These are phyloP conservation scores for Naumovozyma castellii DNA, from an alignment of 805 yeast species.

Conservation along the genomic window DNA sequence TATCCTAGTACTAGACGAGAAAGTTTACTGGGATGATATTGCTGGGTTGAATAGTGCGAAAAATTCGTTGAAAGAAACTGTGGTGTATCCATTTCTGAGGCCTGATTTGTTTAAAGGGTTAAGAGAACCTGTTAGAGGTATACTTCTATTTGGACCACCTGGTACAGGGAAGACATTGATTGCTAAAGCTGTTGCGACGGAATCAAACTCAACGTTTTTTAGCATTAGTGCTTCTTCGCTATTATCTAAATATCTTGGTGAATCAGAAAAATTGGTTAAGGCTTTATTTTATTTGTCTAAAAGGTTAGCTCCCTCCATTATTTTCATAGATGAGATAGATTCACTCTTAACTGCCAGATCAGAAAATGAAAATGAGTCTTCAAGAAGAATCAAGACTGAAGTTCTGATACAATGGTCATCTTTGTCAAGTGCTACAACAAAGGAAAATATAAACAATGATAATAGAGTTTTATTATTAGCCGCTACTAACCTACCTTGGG, in stretches of 20 bases:
- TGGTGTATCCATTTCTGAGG: constrained; percentile 87
- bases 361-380: constrained; percentile 66
- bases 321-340: constrained; percentile 93
- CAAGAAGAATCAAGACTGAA: constrained; percentile 84
- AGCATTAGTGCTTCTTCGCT: constrained; percentile 84
- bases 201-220: constrained; percentile 86
- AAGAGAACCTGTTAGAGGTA: constrained; percentile 93
- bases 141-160: constrained; percentile 93
- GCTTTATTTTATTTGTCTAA: constrained; percentile 80
- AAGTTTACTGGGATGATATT: constrained; percentile 89
- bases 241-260: constrained; percentile 83
- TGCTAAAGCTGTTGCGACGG: constrained; percentile 94
- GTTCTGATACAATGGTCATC: constrained; percentile 93
- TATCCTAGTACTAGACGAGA: constrained; percentile 81
- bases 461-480: constrained; percentile 76
- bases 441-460: constrained; percentile 40
- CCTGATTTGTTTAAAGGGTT: constrained; percentile 88
- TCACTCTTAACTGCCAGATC: constrained; percentile 69
- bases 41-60: constrained; percentile 90
- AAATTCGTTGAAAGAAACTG: constrained; percentile 82
- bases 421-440: constrained; percentile 75
- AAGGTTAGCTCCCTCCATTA: constrained; percentile 82
- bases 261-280: constrained; percentile 84
- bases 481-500: constrained; percentile 95
- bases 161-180: constrained; percentile 99